Base-by-base conservation (phyloP, 768 basidiomycete species). In the Pilatotrama ljubarskyi region DNA sequence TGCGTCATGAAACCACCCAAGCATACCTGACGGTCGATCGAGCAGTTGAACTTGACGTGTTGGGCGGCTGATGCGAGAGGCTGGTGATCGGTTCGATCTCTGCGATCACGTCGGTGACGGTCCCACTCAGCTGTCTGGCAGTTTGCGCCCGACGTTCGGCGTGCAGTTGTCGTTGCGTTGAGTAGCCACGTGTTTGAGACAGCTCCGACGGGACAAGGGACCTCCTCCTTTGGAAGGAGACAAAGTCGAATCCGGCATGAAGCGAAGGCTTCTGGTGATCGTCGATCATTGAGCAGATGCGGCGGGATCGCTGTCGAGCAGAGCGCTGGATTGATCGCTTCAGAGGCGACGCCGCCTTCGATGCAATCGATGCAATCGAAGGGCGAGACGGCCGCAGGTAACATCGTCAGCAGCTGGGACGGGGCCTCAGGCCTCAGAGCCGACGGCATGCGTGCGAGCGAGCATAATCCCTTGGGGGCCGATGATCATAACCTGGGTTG, bases 211-310 rank as follows among this genome's bases (percentile, higher is more conserved):
- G 51, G 25, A 22, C 22, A 3, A 14, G 20, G 18, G 42, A 55
- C 46, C 53, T 55, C 42, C 18, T 46, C 29, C 42, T 55, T 43
- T 42, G 53, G 29, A 20, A 11, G 20, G 53, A 15, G 43, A 36
- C 42, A 20, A 29, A 15, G 32, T 11, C 53, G 13, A 17, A n/a
- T 13, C 22, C 11, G 3, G 24, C 5, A 14, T 26, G 43, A 46
- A 42, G 43, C 40, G 43, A 46, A n/a, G 22, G 53, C 53, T 55
- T 55, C 53, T 29, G 32, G 43, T 15, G 53, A 55, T 55, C 53
- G 32, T 35, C 53, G 53, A 55, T 55, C 53, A 18, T 35, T 20
- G 32, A 20, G n/a, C 42, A 55, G 53, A 46, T 55, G 53, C 36
- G 42, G 53, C 53, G 53, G 53, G 18, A 35, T 44, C 53, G 53